Percentiles rank a stretch among this genome's conserved stretches.
Conservation (phyloP, 2,329 filamentous ascomycete species). For the Xylariaceae sp. region DNA sequence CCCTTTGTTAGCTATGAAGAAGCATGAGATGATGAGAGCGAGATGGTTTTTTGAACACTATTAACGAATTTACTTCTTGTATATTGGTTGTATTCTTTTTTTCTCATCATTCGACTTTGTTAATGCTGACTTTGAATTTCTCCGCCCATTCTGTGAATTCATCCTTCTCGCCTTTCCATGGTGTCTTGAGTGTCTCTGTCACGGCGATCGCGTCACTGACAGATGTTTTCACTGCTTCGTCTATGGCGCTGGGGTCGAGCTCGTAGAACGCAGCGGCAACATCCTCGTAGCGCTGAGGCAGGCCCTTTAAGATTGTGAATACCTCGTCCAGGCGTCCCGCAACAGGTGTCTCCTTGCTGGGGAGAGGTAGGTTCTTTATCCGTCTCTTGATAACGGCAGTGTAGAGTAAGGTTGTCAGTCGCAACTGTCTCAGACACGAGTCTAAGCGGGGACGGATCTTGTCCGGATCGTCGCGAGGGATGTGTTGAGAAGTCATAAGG, state of each 20-base stretch:
- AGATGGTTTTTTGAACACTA: not conserved
- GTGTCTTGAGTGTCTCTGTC: constrained; percentile 49
- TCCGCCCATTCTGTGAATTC: constrained; percentile 75
- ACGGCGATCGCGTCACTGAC: constrained; percentile 54
- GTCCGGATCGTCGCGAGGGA: constrained; percentile 60
- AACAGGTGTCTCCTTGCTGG: constrained; percentile 30
- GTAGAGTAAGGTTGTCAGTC: constrained; percentile 63
- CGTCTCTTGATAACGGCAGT: constrained; percentile 65
- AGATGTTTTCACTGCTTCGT: constrained; percentile 53
- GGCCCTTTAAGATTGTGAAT: constrained; percentile 48
- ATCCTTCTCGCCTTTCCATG: constrained; percentile 63
- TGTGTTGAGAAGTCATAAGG: constrained; percentile 58
- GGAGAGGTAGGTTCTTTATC: constrained; percentile 53
- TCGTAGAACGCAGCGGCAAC: constrained; percentile 69
- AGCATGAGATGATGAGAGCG: too few species aligned
- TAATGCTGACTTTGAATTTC: constrained; percentile 50
- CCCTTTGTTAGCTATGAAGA: too few species aligned
- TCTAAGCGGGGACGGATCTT: constrained; percentile 62
- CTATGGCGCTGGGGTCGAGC: constrained; percentile 54
- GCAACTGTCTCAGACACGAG: constrained; percentile 57
- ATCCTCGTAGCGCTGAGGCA: constrained; percentile 66
- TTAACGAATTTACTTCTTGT: too few species aligned
- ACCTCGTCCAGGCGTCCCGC: constrained; percentile 50
- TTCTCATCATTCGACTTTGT: constrained; percentile 35
- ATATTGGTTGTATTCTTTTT: not conserved